phyloP scores from a whole-genome alignment of 2,329 filamentous ascomycete species.

The Meredithiella fracta region DNA sequence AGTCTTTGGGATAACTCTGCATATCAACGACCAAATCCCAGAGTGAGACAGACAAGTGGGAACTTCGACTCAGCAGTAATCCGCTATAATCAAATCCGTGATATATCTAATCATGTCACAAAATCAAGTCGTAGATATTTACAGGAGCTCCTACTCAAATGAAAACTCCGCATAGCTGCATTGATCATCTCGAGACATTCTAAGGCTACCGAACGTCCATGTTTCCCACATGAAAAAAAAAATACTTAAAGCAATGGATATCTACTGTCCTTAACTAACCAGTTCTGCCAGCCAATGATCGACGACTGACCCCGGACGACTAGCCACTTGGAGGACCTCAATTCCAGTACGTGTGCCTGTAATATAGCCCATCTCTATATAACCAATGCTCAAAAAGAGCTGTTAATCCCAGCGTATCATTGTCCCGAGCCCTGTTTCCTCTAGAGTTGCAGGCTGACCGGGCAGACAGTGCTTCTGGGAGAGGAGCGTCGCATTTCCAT shows the following conservation, averaged over 20 bases:
- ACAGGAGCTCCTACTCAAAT: too few species aligned
- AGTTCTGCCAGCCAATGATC: not conserved
- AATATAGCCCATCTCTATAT: too few species aligned
- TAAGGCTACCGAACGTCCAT: not conserved
- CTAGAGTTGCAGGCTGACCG: not conserved
- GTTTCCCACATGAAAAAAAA: not conserved
- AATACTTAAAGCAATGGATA: not conserved
- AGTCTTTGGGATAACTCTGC: not conserved
- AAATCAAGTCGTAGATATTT: too few species aligned
- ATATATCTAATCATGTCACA: too few species aligned
- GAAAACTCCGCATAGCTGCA: not conserved
- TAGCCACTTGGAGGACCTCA: not conserved
- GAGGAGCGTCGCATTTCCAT: not conserved
- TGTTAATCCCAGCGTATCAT: too few species aligned
- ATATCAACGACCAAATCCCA: not conserved
- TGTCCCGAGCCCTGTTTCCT: not conserved
- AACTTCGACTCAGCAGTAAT: too few species aligned
- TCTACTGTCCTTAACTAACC: not conserved
- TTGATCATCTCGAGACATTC: not conserved
- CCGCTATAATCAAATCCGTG: too few species aligned
- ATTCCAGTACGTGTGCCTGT: too few species aligned
- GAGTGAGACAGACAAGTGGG: too few species aligned
- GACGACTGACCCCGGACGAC: not conserved
- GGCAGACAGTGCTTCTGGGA: not conserved
- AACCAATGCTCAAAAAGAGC: too few species aligned